Conservation (phyloP, 768 basidiomycete genomes). For the Phylloporus sp. region DNA sequence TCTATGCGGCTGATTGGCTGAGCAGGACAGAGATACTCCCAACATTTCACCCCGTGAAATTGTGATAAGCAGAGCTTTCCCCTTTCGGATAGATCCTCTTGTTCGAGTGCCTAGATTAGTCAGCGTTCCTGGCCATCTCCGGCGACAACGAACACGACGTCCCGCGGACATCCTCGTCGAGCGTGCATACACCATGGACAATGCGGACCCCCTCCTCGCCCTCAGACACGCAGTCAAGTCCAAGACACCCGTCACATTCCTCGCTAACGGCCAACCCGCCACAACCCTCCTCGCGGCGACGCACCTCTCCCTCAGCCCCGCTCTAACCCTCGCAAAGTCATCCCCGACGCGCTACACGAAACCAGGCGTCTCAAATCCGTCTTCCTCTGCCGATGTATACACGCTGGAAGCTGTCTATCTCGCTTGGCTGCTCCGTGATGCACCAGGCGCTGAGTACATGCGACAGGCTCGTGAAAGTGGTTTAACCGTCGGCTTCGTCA, state of each 20-base stretch:
- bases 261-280: constrained; percentile 35
- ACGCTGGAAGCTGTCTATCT: constrained; percentile 79
- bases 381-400: constrained; percentile 52
- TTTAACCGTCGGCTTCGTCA: constrained; percentile 71
- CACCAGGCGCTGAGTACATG: constrained; percentile 82
- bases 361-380: constrained; percentile 41
- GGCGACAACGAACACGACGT: background rate
- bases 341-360: constrained; percentile 76
- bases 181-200: background rate
- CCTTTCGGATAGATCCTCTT: background rate
- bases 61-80: background rate
- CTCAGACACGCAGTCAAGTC: constrained; percentile 63
- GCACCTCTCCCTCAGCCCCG: constrained; percentile 56
- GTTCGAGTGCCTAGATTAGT: background rate
- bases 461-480: constrained; percentile 76
- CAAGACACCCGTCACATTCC: constrained; percentile 47
- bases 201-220: constrained; percentile 48
- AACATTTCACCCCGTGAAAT: no score
- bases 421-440: constrained; percentile 76
- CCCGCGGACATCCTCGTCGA: background rate
- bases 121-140: background rate
- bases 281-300: constrained; percentile 54
- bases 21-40: no score
- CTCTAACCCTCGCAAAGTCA: constrained; percentile 61
- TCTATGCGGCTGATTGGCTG: no score